These are phyloP conservation scores for Phytopythium ostracodes DNA, from an alignment of 352 stramenopile genomes.

Conservation along the genomic window DNA sequence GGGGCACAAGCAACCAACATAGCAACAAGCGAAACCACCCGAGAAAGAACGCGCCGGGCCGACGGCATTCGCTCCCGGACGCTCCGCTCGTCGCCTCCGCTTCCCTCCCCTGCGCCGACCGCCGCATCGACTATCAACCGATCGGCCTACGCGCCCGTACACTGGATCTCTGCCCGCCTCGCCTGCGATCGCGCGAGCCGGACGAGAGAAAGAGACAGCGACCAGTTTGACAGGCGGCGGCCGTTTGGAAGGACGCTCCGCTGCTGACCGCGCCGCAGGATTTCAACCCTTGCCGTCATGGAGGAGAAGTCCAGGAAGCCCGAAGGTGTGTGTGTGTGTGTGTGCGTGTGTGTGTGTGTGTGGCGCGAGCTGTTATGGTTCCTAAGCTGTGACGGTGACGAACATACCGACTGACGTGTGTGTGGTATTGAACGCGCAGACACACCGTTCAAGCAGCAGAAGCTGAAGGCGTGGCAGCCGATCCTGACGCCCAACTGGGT, in stretches of 20 bases:
- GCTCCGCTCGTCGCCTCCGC: not conserved
- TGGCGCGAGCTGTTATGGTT: no score
- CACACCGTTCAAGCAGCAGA: conserved; percentile 88
- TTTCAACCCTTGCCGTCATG: conserved; percentile 35
- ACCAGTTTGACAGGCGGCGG: not conserved
- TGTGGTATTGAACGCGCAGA: conserved; percentile 37
- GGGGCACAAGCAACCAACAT: not conserved
- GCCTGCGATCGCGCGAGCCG: conserved; percentile 6
- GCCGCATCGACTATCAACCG: not conserved
- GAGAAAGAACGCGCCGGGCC: not conserved
- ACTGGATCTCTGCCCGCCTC: not conserved
- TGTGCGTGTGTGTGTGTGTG: no score
- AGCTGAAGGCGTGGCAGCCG: conserved; percentile 94
- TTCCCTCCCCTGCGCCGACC: not conserved
- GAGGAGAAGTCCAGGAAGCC: conserved; percentile 86
- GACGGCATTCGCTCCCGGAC: not conserved
- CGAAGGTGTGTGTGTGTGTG: conserved; percentile 55
- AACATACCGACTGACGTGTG: not conserved
- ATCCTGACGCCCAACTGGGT: conserved; percentile 96
- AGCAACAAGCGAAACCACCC: conserved; percentile 2
- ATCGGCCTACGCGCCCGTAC: not conserved
- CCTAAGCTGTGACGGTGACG: no score
- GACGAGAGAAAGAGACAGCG: not conserved
- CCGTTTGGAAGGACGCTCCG: not conserved
- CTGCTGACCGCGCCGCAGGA: conserved; percentile 16